Evolutionary conservation across 768 basidiomycete species (phyloP), one percentile per base, ranked within the genome.

Genomic region (Cystobasidium tubakii): DNA sequence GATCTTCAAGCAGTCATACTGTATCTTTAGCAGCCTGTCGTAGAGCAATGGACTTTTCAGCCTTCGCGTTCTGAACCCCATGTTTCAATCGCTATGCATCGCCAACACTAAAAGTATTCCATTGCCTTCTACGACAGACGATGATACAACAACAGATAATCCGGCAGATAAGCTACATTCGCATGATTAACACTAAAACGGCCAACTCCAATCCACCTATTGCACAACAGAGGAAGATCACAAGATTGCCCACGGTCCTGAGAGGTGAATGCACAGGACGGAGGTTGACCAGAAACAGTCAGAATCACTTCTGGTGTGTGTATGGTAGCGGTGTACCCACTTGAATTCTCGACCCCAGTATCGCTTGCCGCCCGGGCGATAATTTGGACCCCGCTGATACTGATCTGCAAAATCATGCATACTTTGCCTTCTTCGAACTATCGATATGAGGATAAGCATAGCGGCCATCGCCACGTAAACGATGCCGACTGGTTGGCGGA

Each of bases 301-400:
- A n/a, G n/a, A n/a, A n/a, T n/a, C n/a, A n/a, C n/a, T n/a, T n/a
- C n/a, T n/a, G n/a, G n/a, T n/a, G n/a, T n/a, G n/a, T n/a, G 39
- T 39, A 39, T 6, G 39, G 15, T 39, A 39, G 39, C 9, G 10
- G 3, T 39, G n/a, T 4, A 71, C 69, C n/a, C 33, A 71, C 69
- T 44, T 71, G 69, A 71, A 71, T 60, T 71, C 25, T 21, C 55
- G 34, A 31, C 74, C 74, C 74, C 74, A 75, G 25, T 63, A 17
- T 9, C 74, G 66, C 74, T 62, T 75, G 13, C 71, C 57, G 23
- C 55, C 71, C 23, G 33, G 36, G 39, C 73, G 42, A 29, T 13
- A 46, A 21, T 71, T 17, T 60, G 50, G 33, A 54, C 29, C 21
- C 42, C 60, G 34, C 34, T 31, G 70, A 43, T 74, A 75, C 36